Percentiles rank a stretch among this genome's conserved stretches.
These are phyloP conservation scores for Leishmania major DNA, from an alignment of 208 protist species.

Conservation along the genomic window DNA sequence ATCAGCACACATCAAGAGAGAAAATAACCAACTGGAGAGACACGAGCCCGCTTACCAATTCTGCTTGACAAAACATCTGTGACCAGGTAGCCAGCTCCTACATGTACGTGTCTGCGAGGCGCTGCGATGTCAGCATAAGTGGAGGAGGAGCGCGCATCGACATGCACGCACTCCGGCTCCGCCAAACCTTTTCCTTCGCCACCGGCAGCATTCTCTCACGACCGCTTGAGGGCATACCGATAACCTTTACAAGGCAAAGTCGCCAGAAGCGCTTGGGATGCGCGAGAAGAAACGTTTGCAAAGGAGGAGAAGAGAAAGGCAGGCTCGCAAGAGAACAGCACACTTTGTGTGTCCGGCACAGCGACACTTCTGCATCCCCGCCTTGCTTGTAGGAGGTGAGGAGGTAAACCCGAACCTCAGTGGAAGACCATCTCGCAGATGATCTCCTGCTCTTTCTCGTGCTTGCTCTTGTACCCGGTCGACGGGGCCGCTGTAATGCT, in stretches of 20 bases:
- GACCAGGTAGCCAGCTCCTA: neutral
- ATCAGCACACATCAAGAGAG: neutral
- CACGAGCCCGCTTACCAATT: neutral
- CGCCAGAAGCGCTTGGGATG: neutral
- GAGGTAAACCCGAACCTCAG: neutral
- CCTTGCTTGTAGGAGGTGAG: neutral
- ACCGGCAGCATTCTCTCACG: neutral
- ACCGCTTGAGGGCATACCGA: neutral
- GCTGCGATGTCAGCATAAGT: neutral
- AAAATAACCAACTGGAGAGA: constrained; percentile 1
- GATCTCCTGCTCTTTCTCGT: constrained; percentile 75
- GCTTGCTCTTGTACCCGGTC: constrained; percentile 71
- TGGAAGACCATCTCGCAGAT: constrained; percentile 55
- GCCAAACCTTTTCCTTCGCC: neutral
- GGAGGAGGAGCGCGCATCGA: neutral
- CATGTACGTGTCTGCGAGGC: too few relatives aligned
- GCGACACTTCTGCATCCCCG: neutral
- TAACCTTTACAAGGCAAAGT: neutral
- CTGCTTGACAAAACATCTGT: neutral
- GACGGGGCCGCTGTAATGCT: constrained; percentile 57
- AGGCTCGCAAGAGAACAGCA: neutral
- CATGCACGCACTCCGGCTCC: neutral
- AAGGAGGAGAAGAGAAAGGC: constrained; percentile 3
- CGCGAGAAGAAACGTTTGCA: neutral
- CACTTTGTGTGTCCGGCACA: too few relatives aligned